A percentile compares a stretch with the other conserved stretches of the same genome.
phyloP scores from a whole-genome alignment of 805 yeast species.

The Yamadazyma phyllophila region DNA sequence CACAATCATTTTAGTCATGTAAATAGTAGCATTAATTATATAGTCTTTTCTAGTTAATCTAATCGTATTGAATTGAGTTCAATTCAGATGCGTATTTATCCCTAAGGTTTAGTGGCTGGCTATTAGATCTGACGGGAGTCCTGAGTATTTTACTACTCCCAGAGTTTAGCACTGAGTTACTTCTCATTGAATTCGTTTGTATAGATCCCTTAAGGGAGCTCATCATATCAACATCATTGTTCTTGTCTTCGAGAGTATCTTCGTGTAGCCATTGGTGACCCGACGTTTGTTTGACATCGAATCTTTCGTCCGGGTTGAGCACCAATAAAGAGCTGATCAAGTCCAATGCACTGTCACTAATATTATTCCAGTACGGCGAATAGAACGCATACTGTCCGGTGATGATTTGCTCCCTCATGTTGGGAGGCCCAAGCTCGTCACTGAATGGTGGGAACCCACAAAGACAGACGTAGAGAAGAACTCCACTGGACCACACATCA shows the following conservation, averaged over 20 bases:
- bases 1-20: constrained; percentile 4
- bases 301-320: constrained; percentile 47
- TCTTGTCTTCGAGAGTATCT: constrained; percentile 6
- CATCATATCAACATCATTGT: background rate
- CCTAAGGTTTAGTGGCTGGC: constrained; percentile 28
- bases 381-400: constrained; percentile 69
- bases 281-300: constrained; percentile 36
- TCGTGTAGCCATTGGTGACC: constrained; percentile 46
- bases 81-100: constrained; percentile 25
- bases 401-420: constrained; percentile 71
- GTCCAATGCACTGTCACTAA: constrained; percentile 63
- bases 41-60: background rate
- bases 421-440: constrained; percentile 78
- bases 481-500: constrained; percentile 84
- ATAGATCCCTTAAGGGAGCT: constrained; percentile 1
- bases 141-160: constrained; percentile 13
- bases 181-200: constrained; percentile 5
- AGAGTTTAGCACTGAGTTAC: constrained; percentile 8
- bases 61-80: constrained; percentile 10
- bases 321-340: constrained; percentile 60
- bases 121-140: constrained; percentile 20
- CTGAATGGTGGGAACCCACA: constrained; percentile 87
- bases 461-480: constrained; percentile 69
- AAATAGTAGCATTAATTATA: background rate
- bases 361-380: constrained; percentile 77